These are phyloP conservation scores for Termitomyces sp. DNA, from an alignment of 768 basidiomycete species.

Conservation along the genomic window DNA sequence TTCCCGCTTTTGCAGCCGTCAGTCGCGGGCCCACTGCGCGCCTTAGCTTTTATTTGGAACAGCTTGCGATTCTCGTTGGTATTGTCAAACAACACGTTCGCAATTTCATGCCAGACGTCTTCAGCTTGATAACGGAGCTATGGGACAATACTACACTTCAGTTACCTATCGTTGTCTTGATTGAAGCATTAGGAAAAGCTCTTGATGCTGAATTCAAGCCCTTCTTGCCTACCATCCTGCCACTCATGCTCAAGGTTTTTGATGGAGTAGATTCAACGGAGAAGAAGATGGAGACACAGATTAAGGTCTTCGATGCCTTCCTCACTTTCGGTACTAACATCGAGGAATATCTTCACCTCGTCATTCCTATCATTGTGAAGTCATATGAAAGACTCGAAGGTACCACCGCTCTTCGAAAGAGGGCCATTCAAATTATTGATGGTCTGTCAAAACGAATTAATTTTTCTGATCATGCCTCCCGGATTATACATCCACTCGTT, in stretches of 20 bases:
- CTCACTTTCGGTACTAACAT: constrained; percentile 94
- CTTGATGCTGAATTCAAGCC: constrained; percentile 97
- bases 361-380: constrained; percentile 90
- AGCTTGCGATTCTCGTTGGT: constrained; percentile 89
- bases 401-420: constrained; percentile 69
- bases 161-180: constrained; percentile 84
- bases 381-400: constrained; percentile 83
- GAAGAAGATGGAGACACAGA: constrained; percentile 69
- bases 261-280: constrained; percentile 77
- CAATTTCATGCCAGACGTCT: constrained; percentile 82
- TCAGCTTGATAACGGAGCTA: constrained; percentile 79
- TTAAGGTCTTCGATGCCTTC: constrained; percentile 92
- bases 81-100: constrained; percentile 98
- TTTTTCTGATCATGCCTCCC: constrained; percentile 95
- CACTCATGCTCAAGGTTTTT: constrained; percentile 85
- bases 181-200: constrained; percentile 89
- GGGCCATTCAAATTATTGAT: constrained; percentile 88
- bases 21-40: constrained; percentile 78
- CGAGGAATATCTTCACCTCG: constrained; percentile 95
- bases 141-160: constrained; percentile 87
- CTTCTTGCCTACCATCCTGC: constrained; percentile 85
- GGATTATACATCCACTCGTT: constrained; percentile 93
- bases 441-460: constrained; percentile 89
- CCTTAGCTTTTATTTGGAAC: constrained; percentile 88
- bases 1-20: constrained; percentile 90